Evolutionary conservation across 75 land plant genomes (phyloP).

Genomic region (Cupressus sempervirens): DNA sequence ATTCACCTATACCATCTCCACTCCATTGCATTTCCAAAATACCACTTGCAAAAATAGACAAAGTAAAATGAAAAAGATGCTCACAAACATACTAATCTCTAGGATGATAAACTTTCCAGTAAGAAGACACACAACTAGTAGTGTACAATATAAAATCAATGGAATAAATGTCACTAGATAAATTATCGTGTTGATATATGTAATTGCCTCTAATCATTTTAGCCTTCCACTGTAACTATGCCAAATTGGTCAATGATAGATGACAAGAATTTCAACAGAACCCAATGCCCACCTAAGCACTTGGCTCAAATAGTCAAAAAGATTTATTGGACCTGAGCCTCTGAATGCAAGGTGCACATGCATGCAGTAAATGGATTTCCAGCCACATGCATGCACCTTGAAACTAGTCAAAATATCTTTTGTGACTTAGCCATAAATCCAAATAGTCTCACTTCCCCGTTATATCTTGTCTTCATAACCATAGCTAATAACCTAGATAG

Average conservation of each 20-base stretch:
- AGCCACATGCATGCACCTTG: slow-evolving; percentile 87
- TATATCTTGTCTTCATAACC: slow-evolving; percentile 80
- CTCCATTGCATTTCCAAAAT: slow-evolving; percentile 66
- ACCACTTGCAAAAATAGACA: slow-evolving; percentile 72
- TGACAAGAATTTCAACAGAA: slow-evolving; percentile 81
- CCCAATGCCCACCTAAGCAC: slow-evolving; percentile 90
- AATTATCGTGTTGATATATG: no score
- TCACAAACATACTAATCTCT: slow-evolving; percentile 60
- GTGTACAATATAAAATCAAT: no score
- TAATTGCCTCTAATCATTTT: slow-evolving; percentile 68
- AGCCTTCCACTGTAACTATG: slow-evolving; percentile 77
- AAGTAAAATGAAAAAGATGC: slow-evolving; percentile 47
- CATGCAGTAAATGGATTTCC: slow-evolving; percentile 87
- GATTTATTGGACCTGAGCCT: slow-evolving; percentile 84
- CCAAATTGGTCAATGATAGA: slow-evolving; percentile 85
- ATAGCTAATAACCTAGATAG: slow-evolving; percentile 84
- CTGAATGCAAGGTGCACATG: no score
- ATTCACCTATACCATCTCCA: slow-evolving; percentile 66
- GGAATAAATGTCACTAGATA: no score
- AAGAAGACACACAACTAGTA: no score
- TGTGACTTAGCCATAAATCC: slow-evolving; percentile 92
- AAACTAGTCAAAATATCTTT: slow-evolving; percentile 92
- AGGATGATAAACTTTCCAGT: no score
- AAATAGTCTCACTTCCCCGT: slow-evolving; percentile 83
- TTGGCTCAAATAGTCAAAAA: slow-evolving; percentile 83